A percentile compares a stretch with the other conserved stretches of the same genome.
Conservation (phyloP, 2,329 filamentous ascomycete species). For the Aureobasidium pullulans region DNA sequence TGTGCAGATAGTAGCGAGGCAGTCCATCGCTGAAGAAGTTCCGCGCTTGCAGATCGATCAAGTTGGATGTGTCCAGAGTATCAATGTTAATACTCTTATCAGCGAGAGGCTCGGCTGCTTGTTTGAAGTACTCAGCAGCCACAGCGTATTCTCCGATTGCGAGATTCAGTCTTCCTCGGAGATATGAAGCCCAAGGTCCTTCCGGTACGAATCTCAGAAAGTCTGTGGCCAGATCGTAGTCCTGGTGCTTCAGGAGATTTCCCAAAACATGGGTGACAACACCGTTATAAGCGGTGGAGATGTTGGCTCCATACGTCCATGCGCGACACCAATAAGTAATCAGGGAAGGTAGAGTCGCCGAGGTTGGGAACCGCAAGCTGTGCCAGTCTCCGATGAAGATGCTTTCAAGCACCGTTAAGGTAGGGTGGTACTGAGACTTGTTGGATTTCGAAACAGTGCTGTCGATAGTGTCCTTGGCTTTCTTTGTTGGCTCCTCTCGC, state of each 20-base stretch:
- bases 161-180: constrained; percentile 74
- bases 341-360: constrained; percentile 22
- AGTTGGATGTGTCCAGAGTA: constrained; percentile 42
- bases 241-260: constrained; percentile 36
- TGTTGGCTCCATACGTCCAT: constrained; percentile 36
- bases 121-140: constrained; percentile 71
- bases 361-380: constrained; percentile 23
- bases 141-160: constrained; percentile 64
- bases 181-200: constrained; percentile 60
- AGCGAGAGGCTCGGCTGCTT: constrained; percentile 46
- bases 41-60: constrained; percentile 71
- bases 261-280: constrained; percentile 34
- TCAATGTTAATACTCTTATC: constrained; percentile 23
- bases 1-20: constrained; percentile 78
- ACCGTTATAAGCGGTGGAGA: constrained; percentile 32
- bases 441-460: background rate
- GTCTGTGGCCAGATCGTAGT: constrained; percentile 47
- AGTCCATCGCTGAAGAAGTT: constrained; percentile 62
- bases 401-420: constrained; percentile 31
- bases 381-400: constrained; percentile 36
- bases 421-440: constrained; percentile 12
- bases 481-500: constrained; percentile 40
- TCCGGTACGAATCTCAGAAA: constrained; percentile 59
- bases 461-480: constrained; percentile 6
- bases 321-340: constrained; percentile 41